These are phyloP conservation scores for Mitragyna speciosa DNA, from an alignment of 257 asterid genomes.

Conservation along the genomic window DNA sequence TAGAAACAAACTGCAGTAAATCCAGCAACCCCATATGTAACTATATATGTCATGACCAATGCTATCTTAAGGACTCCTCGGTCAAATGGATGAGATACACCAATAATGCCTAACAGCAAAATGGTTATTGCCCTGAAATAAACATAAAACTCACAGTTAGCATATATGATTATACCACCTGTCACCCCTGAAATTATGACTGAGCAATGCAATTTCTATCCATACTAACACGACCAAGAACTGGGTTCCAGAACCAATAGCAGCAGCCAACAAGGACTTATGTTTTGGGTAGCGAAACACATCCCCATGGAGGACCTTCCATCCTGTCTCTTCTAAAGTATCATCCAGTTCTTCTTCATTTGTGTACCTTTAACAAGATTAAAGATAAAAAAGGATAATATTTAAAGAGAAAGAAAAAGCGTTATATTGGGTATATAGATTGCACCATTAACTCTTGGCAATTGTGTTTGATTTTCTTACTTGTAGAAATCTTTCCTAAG, in stretches of 20 bases:
- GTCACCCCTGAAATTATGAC: background rate
- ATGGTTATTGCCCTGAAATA: background rate
- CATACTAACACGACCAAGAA: constrained; percentile 7
- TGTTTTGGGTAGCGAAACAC: constrained; percentile 15
- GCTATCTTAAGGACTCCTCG: constrained; percentile 17
- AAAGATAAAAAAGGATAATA: background rate
- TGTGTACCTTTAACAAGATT: background rate
- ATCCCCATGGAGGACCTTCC: constrained; percentile 18
- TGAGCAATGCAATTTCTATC: background rate
- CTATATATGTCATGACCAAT: constrained; percentile 18
- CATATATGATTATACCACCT: background rate
- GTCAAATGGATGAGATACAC: constrained; percentile 16
- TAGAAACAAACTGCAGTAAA: constrained; percentile 22
- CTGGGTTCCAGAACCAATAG: constrained; percentile 22
- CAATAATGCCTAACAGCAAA: background rate
- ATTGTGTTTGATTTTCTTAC: background rate
- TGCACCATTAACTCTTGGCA: background rate
- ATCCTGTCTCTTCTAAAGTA: constrained; percentile 2
- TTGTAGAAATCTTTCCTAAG: constrained; percentile 12
- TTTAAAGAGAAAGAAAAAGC: background rate
- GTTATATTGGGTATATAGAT: background rate
- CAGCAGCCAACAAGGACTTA: constrained; percentile 17
- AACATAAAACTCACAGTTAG: background rate
- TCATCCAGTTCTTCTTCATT: constrained; percentile 7
- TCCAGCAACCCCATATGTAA: constrained; percentile 21